A percentile compares a stretch with the other conserved stretches of the same genome.
phyloP scores from a whole-genome alignment of 1,284 basidiomycete genomes.

The Cystobasidium sp. region DNA sequence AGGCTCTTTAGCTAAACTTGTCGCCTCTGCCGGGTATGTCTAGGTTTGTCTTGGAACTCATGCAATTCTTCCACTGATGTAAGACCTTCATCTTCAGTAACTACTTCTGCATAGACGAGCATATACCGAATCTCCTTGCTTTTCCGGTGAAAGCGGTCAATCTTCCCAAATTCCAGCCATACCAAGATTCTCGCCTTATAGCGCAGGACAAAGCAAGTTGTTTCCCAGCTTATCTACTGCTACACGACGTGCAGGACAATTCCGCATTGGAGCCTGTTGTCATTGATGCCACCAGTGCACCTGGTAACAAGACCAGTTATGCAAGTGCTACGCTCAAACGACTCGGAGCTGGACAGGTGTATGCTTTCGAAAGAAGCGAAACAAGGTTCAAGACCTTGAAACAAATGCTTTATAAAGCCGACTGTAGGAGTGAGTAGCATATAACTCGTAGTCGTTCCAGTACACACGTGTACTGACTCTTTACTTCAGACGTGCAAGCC shows the following conservation, averaged over 20 bases:
- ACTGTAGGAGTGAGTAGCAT: conserved; percentile 65
- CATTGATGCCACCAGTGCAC: conserved; percentile 94
- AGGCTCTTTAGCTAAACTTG: conserved; percentile 45
- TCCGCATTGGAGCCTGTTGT: conserved; percentile 58
- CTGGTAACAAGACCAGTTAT: conserved; percentile 97
- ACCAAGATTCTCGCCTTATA: conserved; percentile 78
- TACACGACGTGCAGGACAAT: conserved; percentile 54
- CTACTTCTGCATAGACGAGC: conserved; percentile 70
- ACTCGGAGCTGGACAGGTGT: conserved; percentile 80
- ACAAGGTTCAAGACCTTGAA: conserved; percentile 78
- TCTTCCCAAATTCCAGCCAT: conserved; percentile 72
- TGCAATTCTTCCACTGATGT: too few relatives aligned
- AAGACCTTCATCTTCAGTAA: conserved; percentile 52
- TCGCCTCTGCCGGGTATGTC: conserved; percentile 46
- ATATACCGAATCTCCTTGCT: conserved; percentile 65
- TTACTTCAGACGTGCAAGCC: conserved; percentile 64
- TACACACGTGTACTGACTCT: not conserved
- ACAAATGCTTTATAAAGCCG: conserved; percentile 78
- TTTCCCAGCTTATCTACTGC: conserved; percentile 83
- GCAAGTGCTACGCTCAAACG: conserved; percentile 69
- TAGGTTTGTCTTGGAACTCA: too few relatives aligned
- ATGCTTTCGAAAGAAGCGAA: conserved; percentile 82
- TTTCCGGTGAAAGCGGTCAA: conserved; percentile 91
- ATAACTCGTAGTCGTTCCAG: too few relatives aligned
- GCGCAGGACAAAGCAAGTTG: conserved; percentile 98